Percentiles rank a stretch among this genome's conserved stretches.
Conservation (phyloP, 257 asterid genomes). For the Scutellaria galericulata region DNA sequence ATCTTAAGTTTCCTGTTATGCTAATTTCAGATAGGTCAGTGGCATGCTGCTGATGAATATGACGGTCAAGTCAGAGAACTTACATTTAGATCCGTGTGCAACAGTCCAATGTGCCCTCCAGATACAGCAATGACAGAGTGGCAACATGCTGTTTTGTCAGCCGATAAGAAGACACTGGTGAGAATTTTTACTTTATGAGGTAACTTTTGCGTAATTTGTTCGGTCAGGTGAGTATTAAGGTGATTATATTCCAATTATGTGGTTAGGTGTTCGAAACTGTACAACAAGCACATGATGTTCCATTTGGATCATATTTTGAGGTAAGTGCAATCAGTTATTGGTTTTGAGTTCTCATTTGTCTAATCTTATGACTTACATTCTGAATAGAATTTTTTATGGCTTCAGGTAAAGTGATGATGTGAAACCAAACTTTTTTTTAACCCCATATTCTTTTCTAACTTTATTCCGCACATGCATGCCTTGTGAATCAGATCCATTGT, state of each 20-base stretch:
- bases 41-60: conserved; percentile 93
- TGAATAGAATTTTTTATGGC: conserved; percentile 6
- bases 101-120: conserved; percentile 99
- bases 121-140: conserved; percentile 99
- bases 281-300: conserved; percentile 99
- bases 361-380: conserved; percentile 1
- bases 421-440: not conserved
- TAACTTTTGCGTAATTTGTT: conserved; percentile 6
- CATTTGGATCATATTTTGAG: conserved; percentile 98
- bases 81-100: conserved; percentile 84
- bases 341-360: conserved; percentile 18
- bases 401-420: conserved; percentile 4
- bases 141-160: conserved; percentile 78
- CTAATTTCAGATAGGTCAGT: conserved; percentile 80
- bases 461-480: conserved; percentile 10
- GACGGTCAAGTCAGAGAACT: conserved; percentile 97
- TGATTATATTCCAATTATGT: conserved; percentile 24
- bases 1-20: conserved; percentile 25
- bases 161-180: conserved; percentile 76
- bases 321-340: conserved; percentile 41
- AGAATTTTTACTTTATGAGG: conserved; percentile 29
- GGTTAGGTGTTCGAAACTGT: conserved; percentile 92
- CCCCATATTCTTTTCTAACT: conserved; percentile 18
- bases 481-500: conserved; percentile 80
- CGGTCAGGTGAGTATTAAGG: conserved; percentile 19